A percentile compares a stretch with the other conserved stretches of the same genome.
Conservation (phyloP, 352 stramenopile species). For the Phytophthora syringae region DNA sequence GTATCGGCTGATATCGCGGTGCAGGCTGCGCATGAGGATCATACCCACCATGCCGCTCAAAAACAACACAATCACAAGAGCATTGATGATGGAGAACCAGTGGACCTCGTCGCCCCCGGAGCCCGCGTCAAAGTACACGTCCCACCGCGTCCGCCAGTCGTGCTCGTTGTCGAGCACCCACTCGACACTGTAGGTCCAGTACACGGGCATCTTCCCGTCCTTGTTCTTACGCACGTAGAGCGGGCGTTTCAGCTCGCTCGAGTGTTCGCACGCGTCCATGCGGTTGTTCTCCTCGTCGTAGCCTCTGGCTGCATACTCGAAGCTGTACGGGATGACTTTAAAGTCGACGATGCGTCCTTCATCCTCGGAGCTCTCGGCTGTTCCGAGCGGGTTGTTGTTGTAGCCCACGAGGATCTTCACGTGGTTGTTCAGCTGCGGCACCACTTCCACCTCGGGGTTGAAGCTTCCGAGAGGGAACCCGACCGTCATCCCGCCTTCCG, state of each 20-base stretch:
- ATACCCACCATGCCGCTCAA: slow-evolving; percentile 99
- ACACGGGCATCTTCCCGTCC: slow-evolving; percentile 84
- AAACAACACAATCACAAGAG: slow-evolving; percentile 99
- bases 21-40: slow-evolving; percentile 98
- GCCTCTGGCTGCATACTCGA: slow-evolving; percentile 92
- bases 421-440: slow-evolving; percentile 98
- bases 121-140: slow-evolving; percentile 97
- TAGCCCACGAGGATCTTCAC: slow-evolving; percentile 99
- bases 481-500: slow-evolving; percentile 72
- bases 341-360: slow-evolving; percentile 99
- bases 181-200: slow-evolving; percentile 98
- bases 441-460: slow-evolving; percentile 91
- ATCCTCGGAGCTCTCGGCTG: slow-evolving; percentile 56
- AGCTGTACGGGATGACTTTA: slow-evolving; percentile 96
- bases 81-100: slow-evolving; percentile 99
- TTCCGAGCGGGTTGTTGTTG: slow-evolving; percentile 89
- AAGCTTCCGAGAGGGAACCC: slow-evolving; percentile 91
- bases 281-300: slow-evolving; percentile 67
- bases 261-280: slow-evolving; percentile 82
- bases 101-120: slow-evolving; percentile 96
- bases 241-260: slow-evolving; percentile 62
- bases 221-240: slow-evolving; percentile 90
- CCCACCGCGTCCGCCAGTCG: slow-evolving; percentile 98
- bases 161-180: slow-evolving; percentile 96
- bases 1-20: slow-evolving; percentile 98